A percentile compares a stretch with the other conserved stretches of the same genome.
These are phyloP conservation scores for Boletus rex-veris DNA, from an alignment of 768 basidiomycete genomes.

Conservation along the genomic window DNA sequence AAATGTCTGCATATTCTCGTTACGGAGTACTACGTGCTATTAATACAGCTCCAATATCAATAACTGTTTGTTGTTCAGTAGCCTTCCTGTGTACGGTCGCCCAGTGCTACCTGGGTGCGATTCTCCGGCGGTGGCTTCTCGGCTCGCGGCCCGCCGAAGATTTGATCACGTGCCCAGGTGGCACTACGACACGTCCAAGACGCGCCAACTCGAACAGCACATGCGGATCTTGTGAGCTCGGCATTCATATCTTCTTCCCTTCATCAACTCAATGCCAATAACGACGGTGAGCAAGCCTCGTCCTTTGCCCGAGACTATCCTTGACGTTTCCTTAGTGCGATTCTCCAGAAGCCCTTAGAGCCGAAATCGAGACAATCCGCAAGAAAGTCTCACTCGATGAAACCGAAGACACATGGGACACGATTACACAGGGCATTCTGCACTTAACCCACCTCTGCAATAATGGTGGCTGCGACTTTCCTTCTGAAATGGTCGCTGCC, in stretches of 20 bases:
- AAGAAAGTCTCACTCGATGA: conserved; percentile 48
- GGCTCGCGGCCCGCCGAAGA: too few species aligned
- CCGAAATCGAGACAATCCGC: conserved; percentile 43
- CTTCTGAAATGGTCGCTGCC: conserved; percentile 46
- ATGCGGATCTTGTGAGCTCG: conserved; percentile 14
- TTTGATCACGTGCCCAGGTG: conserved; percentile 24
- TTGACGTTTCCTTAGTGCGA: conserved; percentile 28
- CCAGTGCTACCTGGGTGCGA: too few species aligned
- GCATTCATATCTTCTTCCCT: background rate
- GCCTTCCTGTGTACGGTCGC: too few species aligned
- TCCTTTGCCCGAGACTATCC: background rate
- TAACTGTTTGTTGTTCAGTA: too few species aligned
- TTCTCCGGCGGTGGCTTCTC: too few species aligned
- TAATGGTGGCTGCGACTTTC: conserved; percentile 50
- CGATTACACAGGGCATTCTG: conserved; percentile 49
- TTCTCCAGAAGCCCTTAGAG: conserved; percentile 29
- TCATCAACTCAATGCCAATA: conserved; percentile 25
- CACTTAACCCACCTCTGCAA: conserved; percentile 47
- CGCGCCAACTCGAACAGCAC: conserved; percentile 8
- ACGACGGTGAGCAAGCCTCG: conserved; percentile 17
- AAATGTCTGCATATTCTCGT: too few species aligned
- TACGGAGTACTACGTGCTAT: too few species aligned
- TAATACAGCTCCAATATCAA: too few species aligned
- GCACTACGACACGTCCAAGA: conserved; percentile 17
- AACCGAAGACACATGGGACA: conserved; percentile 80